Evolutionary conservation across 2,329 filamentous ascomycete species (phyloP), one percentile per base, ranked within the genome.

Genomic region (Laburnicola sp.): DNA sequence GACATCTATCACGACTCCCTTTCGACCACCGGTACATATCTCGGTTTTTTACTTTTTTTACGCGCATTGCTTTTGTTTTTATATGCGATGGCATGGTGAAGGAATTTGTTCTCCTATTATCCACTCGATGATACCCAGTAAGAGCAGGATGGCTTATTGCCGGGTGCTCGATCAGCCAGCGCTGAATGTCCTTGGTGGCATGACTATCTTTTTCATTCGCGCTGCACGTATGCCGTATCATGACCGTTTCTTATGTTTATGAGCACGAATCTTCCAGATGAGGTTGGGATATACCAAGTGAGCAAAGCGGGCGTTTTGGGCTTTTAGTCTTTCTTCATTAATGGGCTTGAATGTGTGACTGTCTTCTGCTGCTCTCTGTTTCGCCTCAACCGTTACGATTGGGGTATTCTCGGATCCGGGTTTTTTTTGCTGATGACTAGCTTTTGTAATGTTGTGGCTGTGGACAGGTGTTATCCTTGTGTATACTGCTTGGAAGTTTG

Each of bases 61-160:
- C 28, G 32, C 45, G 40, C 46, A 21, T 38, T 45, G 52, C 27
- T 25, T 44, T 40, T 53, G 41, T 40, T 39, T 34, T 57, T 42
- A 49, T 31, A 51, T 45, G 52, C 56, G 56, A 57, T 49, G 51
- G 55, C 46, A 51, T 54, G 52, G 54, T 46, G 52, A 52, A 49
- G 42, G 53, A 32, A 40, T 50, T 10, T 26, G 28, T 38, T 56
- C 54, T 58, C 50, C 56, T 57, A 55, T 60, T 54, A 53, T 58
- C 54, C 57, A 59, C 59, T 60, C 62, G 57, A 64, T 63, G 62
- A 65, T 62, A 66, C 63, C 64, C 62, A 58, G 60, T 37, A 47
- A 34, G 50, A 62, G 52, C 48, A 61, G 51, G 57, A 62, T 51
- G 57, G 49, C 56, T 56, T 58, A 46, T 46, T 57, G 50, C 53